Base-by-base conservation (phyloP, 1,139 yeast genomes). In the Torulaspora pretoriensis region DNA sequence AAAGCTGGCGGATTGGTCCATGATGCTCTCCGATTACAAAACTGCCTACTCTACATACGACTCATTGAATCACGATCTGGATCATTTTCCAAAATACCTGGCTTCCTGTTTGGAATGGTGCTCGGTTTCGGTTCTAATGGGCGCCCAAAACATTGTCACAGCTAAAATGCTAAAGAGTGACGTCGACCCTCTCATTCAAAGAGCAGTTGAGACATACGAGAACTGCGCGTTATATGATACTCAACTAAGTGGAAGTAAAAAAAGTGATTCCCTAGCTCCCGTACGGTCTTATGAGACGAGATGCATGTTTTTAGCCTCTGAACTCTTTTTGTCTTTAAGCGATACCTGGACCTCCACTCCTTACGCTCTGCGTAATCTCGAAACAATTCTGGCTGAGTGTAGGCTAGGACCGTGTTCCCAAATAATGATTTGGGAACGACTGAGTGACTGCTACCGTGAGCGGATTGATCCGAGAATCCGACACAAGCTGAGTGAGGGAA, bases 61-160 rank as follows among this genome's bases (percentile, higher is more conserved):
- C 50, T 64, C 87, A 47, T 73, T 89, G 31, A 83, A 83, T 52
- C 83, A 85, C 55, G 97, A 90, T 61, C 83, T 82, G 55, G 73
- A 80, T 28, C 38, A 48, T 10, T 52, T 47, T 31, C 64, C 64
- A 2, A 54, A 58, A 38, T 83, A 87, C 57, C 75, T 85, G 45
- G 96, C 97, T 0, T 81, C 95, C 0, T 74, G 86, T 8, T 92
- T 90, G 51, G 97, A 92, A 65, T 84, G 87, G 84, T 82, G 88
- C 53, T 83, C 89, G 0, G 73, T 83, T 1, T 81, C 95, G 1
- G 69, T 83, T 36, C 66, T 90, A 7, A 72, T 92, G 68, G 79
- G 81, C 2, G 85, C 88, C 0, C 80, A 76, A 55, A 78, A 80
- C 10, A 75, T 82, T 46, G 77, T 84, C 10, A 69, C 83, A 9